Percentiles rank a stretch among this genome's conserved stretches.
phyloP scores from a whole-genome alignment of 208 protist species.

The Wallacemonas sp. region DNA sequence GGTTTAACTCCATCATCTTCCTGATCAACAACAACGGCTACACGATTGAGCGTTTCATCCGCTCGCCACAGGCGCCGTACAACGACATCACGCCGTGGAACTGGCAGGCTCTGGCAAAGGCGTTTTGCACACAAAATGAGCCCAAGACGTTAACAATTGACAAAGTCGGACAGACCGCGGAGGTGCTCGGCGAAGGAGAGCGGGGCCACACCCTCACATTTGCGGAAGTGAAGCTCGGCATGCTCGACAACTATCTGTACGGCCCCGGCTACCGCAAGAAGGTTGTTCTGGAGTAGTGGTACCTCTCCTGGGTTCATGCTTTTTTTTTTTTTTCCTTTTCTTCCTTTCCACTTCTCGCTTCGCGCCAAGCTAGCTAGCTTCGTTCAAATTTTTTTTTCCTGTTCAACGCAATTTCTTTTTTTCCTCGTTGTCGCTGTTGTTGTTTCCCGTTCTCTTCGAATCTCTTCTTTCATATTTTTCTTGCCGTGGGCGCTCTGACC shows the following conservation, averaged over 20 bases:
- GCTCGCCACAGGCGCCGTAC: constrained; percentile 36
- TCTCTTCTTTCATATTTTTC: too few species aligned
- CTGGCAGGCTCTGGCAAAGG: constrained; percentile 36
- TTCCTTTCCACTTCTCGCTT: not conserved
- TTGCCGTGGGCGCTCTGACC: too few species aligned
- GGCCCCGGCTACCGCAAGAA: constrained; percentile 14
- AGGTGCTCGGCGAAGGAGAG: constrained; percentile 2
- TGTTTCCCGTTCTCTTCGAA: constrained; percentile 2
- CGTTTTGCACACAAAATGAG: not conserved
- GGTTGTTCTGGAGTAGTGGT: constrained; percentile 4
- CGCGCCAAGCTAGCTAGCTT: not conserved
- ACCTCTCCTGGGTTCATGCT: not conserved
- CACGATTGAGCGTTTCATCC: constrained; percentile 58
- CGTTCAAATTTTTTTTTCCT: constrained; percentile 11
- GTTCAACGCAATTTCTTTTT: not conserved
- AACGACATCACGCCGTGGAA: constrained; percentile 51
- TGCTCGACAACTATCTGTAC: constrained; percentile 19
- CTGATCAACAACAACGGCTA: constrained; percentile 64
- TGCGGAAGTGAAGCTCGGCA: constrained; percentile 22
- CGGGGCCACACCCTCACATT: not conserved
- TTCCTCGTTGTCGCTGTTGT: too few species aligned
- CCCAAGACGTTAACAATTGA: constrained; percentile 12
- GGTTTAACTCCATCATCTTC: constrained; percentile 26
- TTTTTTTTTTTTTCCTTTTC: not conserved
- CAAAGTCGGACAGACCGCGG: constrained; percentile 9